These are phyloP conservation scores for Diospyros kaki DNA, from an alignment of 148 eudicot genomes.

Conservation along the genomic window DNA sequence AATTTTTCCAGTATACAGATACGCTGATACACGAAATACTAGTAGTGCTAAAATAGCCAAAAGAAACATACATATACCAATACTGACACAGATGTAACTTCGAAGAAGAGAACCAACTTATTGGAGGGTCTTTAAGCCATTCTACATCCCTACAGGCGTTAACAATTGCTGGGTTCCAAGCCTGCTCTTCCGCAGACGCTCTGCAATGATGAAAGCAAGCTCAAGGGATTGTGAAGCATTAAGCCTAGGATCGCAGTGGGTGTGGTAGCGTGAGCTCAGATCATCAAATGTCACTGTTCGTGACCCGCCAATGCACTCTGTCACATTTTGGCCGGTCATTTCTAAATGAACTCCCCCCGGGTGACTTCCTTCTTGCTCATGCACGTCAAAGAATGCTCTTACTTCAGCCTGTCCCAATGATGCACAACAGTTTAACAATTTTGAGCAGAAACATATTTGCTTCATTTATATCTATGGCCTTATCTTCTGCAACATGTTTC, in stretches of 20 bases:
- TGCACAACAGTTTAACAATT: neutral
- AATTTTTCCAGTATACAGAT: neutral
- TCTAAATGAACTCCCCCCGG: constrained; percentile 61
- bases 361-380: constrained; percentile 66
- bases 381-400: constrained; percentile 60
- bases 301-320: constrained; percentile 63
- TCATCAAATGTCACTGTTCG: constrained; percentile 55
- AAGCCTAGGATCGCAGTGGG: constrained; percentile 60
- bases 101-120: neutral
- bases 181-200: constrained; percentile 50
- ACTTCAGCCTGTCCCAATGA: constrained; percentile 45
- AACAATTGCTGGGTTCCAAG: constrained; percentile 18
- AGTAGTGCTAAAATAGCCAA: neutral
- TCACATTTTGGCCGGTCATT: constrained; percentile 66
- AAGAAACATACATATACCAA: neutral
- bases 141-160: constrained; percentile 14
- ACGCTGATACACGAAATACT: neutral
- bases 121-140: constrained; percentile 4
- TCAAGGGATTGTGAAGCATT: constrained; percentile 61
- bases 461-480: no score
- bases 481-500: neutral
- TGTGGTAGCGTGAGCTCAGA: constrained; percentile 58
- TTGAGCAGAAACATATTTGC: no score
- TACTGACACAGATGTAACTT: constrained; percentile 8
- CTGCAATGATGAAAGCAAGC: constrained; percentile 55